Evolutionary conservation across 1,284 basidiomycete genomes (phyloP).

Genomic region (Malassezia yamatoensis): DNA sequence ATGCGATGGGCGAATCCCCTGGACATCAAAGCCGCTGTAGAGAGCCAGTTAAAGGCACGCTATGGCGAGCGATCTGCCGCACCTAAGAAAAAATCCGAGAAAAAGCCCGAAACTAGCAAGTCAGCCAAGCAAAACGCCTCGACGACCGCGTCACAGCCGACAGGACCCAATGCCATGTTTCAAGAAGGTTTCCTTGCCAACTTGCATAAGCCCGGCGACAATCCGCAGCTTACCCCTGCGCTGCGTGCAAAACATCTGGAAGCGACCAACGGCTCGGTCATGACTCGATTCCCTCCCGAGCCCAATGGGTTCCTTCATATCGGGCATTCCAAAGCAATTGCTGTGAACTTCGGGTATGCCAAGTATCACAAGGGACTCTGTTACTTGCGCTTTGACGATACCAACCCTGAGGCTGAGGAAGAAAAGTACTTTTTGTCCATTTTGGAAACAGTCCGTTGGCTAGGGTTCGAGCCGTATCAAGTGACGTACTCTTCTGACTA

Average conservation of each 20-base stretch:
- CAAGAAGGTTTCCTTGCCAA: slow-evolving; percentile 87
- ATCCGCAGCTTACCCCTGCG: slow-evolving; percentile 70
- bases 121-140: slow-evolving; percentile 11
- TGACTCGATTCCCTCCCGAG: slow-evolving; percentile 96
- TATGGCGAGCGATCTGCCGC: slow-evolving; percentile 58
- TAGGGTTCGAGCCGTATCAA: slow-evolving; percentile 96
- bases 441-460: slow-evolving; percentile 86
- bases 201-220: slow-evolving; percentile 87
- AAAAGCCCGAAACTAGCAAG: background rate
- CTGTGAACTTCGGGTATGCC: slow-evolving; percentile 95
- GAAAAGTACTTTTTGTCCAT: slow-evolving; percentile 92
- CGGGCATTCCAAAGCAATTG: slow-evolving; percentile 93
- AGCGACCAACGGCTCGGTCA: slow-evolving; percentile 71
- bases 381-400: slow-evolving; percentile 94
- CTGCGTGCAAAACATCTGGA: slow-evolving; percentile 73
- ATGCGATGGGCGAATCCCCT: slow-evolving; percentile 75
- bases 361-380: slow-evolving; percentile 79
- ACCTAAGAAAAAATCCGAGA: slow-evolving; percentile 54
- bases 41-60: slow-evolving; percentile 61
- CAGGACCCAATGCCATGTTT: slow-evolving; percentile 62
- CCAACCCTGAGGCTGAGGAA: slow-evolving; percentile 96
- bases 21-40: slow-evolving; percentile 78
- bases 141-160: slow-evolving; percentile 20
- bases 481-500: slow-evolving; percentile 99
- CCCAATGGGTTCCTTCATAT: slow-evolving; percentile 95